Evolutionary conservation across 495 filamentous ascomycete genomes (phyloP).

Genomic region (Bombardia bombarda): DNA sequence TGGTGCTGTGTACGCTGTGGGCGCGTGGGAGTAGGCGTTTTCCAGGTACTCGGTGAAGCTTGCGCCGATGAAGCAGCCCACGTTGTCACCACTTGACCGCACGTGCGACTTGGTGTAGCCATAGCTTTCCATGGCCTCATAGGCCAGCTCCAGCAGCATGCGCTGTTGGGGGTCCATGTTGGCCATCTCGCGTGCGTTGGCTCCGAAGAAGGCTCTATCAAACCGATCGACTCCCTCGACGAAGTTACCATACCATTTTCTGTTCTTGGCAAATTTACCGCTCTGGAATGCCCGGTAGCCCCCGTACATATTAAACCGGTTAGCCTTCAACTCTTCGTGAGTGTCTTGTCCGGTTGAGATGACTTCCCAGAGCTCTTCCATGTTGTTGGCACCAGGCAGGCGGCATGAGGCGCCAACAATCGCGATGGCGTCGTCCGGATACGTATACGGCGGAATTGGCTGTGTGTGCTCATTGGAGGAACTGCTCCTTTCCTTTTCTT

Average conservation of each 20-base stretch:
- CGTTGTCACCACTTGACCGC: too few relatives aligned
- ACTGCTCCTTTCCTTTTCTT: too few relatives aligned
- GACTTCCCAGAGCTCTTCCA: slow-evolving; percentile 3
- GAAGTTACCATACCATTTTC: slow-evolving; percentile 18
- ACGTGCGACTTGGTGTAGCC: slow-evolving; percentile 42
- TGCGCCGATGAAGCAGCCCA: slow-evolving; percentile 16
- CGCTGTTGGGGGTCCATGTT: slow-evolving; percentile 65
- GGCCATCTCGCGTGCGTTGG: slow-evolving; percentile 50
- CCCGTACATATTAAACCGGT: not conserved
- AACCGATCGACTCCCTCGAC: slow-evolving; percentile 36
- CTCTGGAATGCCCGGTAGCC: slow-evolving; percentile 39
- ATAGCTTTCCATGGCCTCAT: slow-evolving; percentile 65
- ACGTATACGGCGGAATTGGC: not conserved
- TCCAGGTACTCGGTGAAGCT: slow-evolving; percentile 22
- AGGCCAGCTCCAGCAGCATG: slow-evolving; percentile 63
- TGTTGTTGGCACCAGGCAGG: slow-evolving; percentile 22
- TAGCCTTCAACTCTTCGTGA: slow-evolving; percentile 21
- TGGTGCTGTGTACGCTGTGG: slow-evolving; percentile 23
- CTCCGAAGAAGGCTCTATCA: slow-evolving; percentile 47
- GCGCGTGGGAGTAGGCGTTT: slow-evolving; percentile 30
- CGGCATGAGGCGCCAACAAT: slow-evolving; percentile 32
- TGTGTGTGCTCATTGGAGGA: not conserved
- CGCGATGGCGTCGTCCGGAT: slow-evolving; percentile 16
- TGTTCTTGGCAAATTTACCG: slow-evolving; percentile 13
- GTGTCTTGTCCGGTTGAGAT: slow-evolving; percentile 8